phyloP scores from a whole-genome alignment of 2,329 filamentous ascomycete genomes.

The Tothia fuscella region DNA sequence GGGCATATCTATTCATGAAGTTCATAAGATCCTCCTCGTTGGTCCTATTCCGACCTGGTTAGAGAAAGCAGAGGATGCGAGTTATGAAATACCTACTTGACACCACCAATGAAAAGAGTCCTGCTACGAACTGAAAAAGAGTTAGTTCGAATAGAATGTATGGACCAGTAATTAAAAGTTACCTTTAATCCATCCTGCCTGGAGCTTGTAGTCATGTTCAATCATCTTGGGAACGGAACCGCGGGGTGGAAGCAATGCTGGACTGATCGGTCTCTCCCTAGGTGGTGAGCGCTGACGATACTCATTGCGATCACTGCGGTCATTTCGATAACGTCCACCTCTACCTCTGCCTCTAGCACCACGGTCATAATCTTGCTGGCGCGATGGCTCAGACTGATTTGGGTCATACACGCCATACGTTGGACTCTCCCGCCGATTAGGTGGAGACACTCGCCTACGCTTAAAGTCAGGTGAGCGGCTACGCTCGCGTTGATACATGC shows the following conservation, averaged over 20 bases:
- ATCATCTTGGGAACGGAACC: slow-evolving; percentile 64
- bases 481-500: slow-evolving; percentile 19
- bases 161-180: slow-evolving; percentile 14
- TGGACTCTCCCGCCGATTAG: slow-evolving; percentile 53
- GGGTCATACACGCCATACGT: slow-evolving; percentile 63
- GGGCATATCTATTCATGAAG: slow-evolving; percentile 71
- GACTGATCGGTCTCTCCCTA: slow-evolving; percentile 48
- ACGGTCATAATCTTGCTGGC: slow-evolving; percentile 37
- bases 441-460: slow-evolving; percentile 48
- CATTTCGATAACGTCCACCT: slow-evolving; percentile 43
- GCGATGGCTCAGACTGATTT: slow-evolving; percentile 29
- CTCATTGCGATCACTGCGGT: slow-evolving; percentile 28
- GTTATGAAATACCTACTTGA: slow-evolving; percentile 55
- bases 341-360: slow-evolving; percentile 42
- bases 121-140: slow-evolving; percentile 60
- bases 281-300: slow-evolving; percentile 84
- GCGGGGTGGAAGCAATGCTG: slow-evolving; percentile 29
- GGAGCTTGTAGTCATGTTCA: slow-evolving; percentile 63
- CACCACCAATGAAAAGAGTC: slow-evolving; percentile 92
- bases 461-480: slow-evolving; percentile 61
- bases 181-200: slow-evolving; percentile 68
- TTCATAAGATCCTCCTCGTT: slow-evolving; percentile 70
- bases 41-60: slow-evolving; percentile 27
- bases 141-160: slow-evolving; percentile 5
- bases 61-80: not conserved